phyloP scores from a whole-genome alignment of 1,284 basidiomycete species.

The Salmacisia buchloeana region DNA sequence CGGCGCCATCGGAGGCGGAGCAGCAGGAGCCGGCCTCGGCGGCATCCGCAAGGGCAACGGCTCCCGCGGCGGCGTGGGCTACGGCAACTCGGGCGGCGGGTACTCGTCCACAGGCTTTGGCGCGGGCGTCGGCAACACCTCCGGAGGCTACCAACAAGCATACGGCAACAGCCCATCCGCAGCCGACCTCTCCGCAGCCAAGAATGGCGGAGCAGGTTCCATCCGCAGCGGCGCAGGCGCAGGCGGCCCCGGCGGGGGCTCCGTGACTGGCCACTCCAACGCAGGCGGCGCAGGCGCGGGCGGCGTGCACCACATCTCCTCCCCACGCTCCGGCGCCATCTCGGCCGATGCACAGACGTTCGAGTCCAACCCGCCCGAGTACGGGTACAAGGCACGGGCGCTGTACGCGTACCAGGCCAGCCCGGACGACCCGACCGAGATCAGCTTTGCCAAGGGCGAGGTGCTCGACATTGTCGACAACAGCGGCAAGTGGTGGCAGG shows the following conservation, averaged over 20 bases:
- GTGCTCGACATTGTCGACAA: conserved; percentile 90
- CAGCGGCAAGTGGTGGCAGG: conserved; percentile 71
- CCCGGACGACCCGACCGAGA: conserved; percentile 90
- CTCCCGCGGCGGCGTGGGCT: conserved; percentile 1
- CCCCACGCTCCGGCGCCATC: neutral
- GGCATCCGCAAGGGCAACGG: conserved; percentile 12
- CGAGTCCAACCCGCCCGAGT: conserved; percentile 21
- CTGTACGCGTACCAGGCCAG: conserved; percentile 85
- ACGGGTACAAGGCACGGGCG: conserved; percentile 70
- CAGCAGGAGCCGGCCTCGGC: conserved; percentile 12
- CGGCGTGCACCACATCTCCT: too few relatives aligned
- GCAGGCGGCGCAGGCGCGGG: conserved; percentile 10
- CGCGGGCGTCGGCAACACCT: conserved; percentile 13
- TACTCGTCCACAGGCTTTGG: conserved; percentile 20
- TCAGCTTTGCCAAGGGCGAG: conserved; percentile 89
- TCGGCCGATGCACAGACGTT: conserved; percentile 2
- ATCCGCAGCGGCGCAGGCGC: conserved; percentile 20
- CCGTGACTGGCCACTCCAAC: conserved; percentile 9
- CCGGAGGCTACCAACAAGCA: conserved; percentile 35
- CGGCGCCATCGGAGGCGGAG: too few relatives aligned
- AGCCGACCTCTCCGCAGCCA: conserved; percentile 33
- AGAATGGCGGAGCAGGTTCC: conserved; percentile 23
- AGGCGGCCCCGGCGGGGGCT: neutral
- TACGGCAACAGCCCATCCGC: conserved; percentile 41
- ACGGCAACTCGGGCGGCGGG: neutral